Conservation (phyloP, 2,329 filamentous ascomycete genomes). For the Samsoniella hepiali region DNA sequence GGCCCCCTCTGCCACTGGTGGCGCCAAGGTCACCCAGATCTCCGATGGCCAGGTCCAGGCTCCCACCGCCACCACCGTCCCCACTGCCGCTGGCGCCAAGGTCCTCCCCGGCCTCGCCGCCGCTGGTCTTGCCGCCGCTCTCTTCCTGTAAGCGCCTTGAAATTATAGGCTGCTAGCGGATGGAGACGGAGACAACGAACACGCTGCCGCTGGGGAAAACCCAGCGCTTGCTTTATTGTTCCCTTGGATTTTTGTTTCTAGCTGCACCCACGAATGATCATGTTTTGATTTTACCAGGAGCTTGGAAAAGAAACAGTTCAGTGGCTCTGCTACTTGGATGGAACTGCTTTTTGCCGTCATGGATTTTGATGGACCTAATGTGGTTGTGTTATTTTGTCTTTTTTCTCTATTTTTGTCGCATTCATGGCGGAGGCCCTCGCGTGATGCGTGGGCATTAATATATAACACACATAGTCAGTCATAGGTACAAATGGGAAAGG, state of each 20-base stretch:
- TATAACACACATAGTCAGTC: slow-evolving; percentile 20
- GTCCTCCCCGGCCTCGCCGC: slow-evolving; percentile 21
- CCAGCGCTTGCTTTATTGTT: neutral
- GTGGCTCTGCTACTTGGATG: slow-evolving; percentile 10
- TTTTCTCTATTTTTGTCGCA: slow-evolving; percentile 1
- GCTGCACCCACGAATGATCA: slow-evolving; percentile 2
- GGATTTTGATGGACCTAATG: slow-evolving; percentile 4
- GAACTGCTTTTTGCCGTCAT: neutral
- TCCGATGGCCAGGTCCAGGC: slow-evolving; percentile 32
- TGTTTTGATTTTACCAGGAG: slow-evolving; percentile 1
- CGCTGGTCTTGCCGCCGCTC: slow-evolving; percentile 16
- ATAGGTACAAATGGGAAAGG: slow-evolving; percentile 17
- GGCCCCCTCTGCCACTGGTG: slow-evolving; percentile 17
- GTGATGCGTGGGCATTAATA: slow-evolving; percentile 11
- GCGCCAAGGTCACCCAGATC: slow-evolving; percentile 34
- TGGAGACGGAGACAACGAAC: neutral
- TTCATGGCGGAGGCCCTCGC: slow-evolving; percentile 5
- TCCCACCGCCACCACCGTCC: slow-evolving; percentile 22
- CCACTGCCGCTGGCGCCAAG: slow-evolving; percentile 20
- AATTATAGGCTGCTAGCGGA: slow-evolving; percentile 3
- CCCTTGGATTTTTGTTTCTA: neutral
- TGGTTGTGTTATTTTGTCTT: slow-evolving; percentile 8
- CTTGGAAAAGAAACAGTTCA: slow-evolving; percentile 7
- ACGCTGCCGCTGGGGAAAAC: neutral
- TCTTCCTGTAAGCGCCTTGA: slow-evolving; percentile 19